phyloP scores from a whole-genome alignment of 2,329 filamentous ascomycete genomes.

The Clarireedia sp. region DNA sequence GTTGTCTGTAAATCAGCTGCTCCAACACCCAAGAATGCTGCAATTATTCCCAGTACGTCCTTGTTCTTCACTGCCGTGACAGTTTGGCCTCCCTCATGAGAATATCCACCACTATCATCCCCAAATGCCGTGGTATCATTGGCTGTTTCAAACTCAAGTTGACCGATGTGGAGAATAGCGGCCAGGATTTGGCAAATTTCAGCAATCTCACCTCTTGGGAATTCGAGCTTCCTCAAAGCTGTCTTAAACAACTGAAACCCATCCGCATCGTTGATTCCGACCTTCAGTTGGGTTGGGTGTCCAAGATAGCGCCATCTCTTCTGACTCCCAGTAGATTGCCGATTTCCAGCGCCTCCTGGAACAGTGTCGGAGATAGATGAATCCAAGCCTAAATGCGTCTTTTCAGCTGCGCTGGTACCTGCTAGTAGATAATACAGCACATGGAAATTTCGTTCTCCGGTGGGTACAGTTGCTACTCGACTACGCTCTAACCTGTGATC shows the following conservation, averaged over 20 bases:
- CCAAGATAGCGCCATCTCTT: conserved; percentile 95
- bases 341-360: conserved; percentile 34
- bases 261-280: conserved; percentile 91
- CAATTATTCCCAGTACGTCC: conserved; percentile 75
- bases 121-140: conserved; percentile 70
- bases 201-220: conserved; percentile 85
- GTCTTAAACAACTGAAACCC: conserved; percentile 98
- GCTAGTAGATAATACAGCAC: conserved; percentile 91
- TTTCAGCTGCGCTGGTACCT: conserved; percentile 85
- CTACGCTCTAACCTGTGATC: conserved; percentile 90
- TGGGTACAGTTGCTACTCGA: conserved; percentile 83
- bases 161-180: conserved; percentile 91
- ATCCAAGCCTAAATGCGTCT: conserved; percentile 66
- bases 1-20: conserved; percentile 76
- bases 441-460: conserved; percentile 94
- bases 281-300: conserved; percentile 92
- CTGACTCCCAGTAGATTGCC: conserved; percentile 43
- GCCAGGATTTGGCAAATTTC: conserved; percentile 95
- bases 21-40: conserved; percentile 87
- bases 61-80: conserved; percentile 89
- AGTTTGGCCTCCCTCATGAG: conserved; percentile 83
- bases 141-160: conserved; percentile 84
- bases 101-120: conserved; percentile 93
- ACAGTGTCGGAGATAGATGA: conserved; percentile 40
- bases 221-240: conserved; percentile 86